These are phyloP conservation scores for Neovahlkampfia damariscottae DNA, from an alignment of 78 protist genomes.

Conservation along the genomic window DNA sequence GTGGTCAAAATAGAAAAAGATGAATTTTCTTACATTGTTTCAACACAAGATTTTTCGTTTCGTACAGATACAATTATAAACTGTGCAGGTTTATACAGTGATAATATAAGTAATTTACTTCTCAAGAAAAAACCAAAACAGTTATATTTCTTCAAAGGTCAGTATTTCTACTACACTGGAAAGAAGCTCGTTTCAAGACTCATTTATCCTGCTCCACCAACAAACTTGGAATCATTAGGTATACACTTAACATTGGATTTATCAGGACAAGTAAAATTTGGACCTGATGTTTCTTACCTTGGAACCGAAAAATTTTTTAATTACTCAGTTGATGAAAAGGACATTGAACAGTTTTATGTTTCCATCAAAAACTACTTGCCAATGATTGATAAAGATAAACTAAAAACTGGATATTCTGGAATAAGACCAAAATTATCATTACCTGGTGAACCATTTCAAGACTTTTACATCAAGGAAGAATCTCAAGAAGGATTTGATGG, in stretches of 20 bases:
- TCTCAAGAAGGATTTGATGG: neutral
- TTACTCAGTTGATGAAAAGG: neutral
- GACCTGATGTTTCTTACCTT: neutral
- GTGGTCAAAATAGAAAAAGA: neutral
- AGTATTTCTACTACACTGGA: neutral
- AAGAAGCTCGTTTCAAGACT: neutral
- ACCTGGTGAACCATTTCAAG: neutral
- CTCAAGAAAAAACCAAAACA: neutral
- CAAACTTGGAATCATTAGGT: neutral
- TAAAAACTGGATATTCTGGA: neutral
- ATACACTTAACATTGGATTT: neutral
- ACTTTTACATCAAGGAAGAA: neutral
- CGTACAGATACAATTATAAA: neutral
- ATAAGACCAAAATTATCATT: neutral
- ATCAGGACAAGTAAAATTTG: neutral
- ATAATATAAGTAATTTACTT: neutral
- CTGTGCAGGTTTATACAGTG: neutral
- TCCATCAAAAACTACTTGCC: neutral
- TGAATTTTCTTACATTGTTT: neutral
- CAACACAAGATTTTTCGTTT: neutral
- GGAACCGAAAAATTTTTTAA: neutral
- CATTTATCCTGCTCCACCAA: neutral
- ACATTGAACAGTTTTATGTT: neutral
- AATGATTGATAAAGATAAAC: neutral
- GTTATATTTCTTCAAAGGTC: neutral